A percentile compares a stretch with the other conserved stretches of the same genome.
Evolutionary conservation across 192 early-diverging fungal species (phyloP).

Genomic region (Irineochytrium annulatum): DNA sequence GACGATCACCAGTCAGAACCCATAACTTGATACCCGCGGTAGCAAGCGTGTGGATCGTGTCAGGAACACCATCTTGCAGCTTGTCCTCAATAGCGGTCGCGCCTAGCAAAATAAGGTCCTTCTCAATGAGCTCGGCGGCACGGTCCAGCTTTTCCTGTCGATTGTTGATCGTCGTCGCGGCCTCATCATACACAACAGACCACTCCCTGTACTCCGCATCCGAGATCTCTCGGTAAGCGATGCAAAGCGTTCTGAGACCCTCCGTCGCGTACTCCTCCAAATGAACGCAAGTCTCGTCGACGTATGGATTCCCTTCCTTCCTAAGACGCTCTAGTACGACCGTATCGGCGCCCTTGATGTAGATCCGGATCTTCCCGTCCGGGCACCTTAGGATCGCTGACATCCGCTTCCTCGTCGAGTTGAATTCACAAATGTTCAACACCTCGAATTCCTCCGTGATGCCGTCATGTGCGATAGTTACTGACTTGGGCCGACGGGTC

Average conservation of each 20-base stretch:
- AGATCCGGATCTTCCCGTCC: constrained; percentile 78
- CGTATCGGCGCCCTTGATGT: constrained; percentile 97
- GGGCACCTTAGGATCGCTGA: constrained; percentile 84
- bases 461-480: constrained; percentile 38
- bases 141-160: constrained; percentile 82
- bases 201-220: constrained; percentile 83
- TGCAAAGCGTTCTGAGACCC: constrained; percentile 91
- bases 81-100: constrained; percentile 99
- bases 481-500: constrained; percentile 51
- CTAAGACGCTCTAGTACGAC: constrained; percentile 90
- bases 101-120: constrained; percentile 84
- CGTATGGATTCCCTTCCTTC: constrained; percentile 61
- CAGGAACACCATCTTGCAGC: constrained; percentile 97
- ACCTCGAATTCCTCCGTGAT: constrained; percentile 78
- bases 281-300: constrained; percentile 67
- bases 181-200: constrained; percentile 76
- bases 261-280: constrained; percentile 95
- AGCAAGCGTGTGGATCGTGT: constrained; percentile 92
- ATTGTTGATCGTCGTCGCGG: constrained; percentile 84
- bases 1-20: constrained; percentile 96
- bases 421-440: constrained; percentile 96
- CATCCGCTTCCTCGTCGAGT: constrained; percentile 99
- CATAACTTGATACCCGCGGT: constrained; percentile 95
- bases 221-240: constrained; percentile 89
- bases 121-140: constrained; percentile 94